A percentile compares a stretch with the other conserved stretches of the same genome.
Conservation (phyloP, 2,329 filamentous ascomycete genomes). For the Calonectria naviculata region DNA sequence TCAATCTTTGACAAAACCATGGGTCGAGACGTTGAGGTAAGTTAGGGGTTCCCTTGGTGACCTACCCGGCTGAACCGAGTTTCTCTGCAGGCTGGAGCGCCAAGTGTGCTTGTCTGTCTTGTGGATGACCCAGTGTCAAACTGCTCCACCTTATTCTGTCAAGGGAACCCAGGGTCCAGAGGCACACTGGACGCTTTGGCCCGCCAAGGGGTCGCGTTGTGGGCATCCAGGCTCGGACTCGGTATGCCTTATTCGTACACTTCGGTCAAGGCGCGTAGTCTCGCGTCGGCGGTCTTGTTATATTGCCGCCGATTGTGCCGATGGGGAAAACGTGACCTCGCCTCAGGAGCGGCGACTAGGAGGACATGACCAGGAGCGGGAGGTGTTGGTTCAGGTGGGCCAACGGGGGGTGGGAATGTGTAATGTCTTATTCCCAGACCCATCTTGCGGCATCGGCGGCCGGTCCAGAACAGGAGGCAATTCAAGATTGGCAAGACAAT, state of each 20-base stretch:
- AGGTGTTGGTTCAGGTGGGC: neutral
- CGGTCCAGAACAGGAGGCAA: neutral
- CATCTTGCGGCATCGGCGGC: slow-evolving; percentile 18
- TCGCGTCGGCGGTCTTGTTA: neutral
- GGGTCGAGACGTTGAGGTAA: neutral
- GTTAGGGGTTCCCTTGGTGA: neutral
- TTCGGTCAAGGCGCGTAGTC: neutral
- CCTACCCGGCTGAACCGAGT: slow-evolving; percentile 3
- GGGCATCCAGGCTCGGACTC: neutral
- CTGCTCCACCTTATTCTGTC: neutral
- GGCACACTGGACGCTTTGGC: neutral
- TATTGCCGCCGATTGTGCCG: slow-evolving; percentile 8
- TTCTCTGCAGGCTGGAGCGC: slow-evolving; percentile 6
- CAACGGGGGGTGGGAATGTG: neutral
- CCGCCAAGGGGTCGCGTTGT: neutral
- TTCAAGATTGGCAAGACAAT: neutral
- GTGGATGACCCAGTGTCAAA: slow-evolving; percentile 2
- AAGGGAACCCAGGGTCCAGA: neutral
- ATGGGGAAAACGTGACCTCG: neutral
- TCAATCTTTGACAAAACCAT: neutral
- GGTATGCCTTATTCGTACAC: neutral
- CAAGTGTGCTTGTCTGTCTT: slow-evolving; percentile 5
- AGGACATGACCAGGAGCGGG: neutral
- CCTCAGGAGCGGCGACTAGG: slow-evolving; percentile 12
- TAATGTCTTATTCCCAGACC: slow-evolving; percentile 4